Evolutionary conservation across 169 alveolate genomes (phyloP), one percentile per base, ranked within the genome.

Genomic region (Cystoisospora suis): DNA sequence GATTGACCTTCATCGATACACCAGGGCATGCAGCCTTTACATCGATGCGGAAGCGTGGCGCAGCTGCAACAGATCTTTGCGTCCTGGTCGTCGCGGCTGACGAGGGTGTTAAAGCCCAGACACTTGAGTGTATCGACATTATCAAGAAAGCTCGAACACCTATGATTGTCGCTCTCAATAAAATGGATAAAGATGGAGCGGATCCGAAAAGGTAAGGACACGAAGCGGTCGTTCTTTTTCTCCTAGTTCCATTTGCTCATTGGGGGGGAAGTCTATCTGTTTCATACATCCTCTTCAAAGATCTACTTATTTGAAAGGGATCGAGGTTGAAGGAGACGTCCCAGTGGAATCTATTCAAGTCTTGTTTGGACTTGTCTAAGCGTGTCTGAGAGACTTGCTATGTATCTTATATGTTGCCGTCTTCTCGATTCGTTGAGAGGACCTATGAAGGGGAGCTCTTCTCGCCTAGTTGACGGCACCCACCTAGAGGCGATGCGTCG

Each of bases 21-120:
- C 99, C 99, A 1, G 99, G 99, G 5, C 99, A 97, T 88, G 97
- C 96, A 58, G 98, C 98, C 23, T 97, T 97, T 79, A 87, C 96
- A 5, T 94, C 95, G 75, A 95, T 97, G 96, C 93, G 99, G 87
- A 89, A 88, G 40, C 93, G 99, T 89, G 99, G 99, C 59, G 97
- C 98, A 69, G 93, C 96, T 46, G 94, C 96, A 36, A 96, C 98
- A 34, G 99, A 97, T 93, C 89, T 96, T 32, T 94, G 96, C 34
- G 95, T 97, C 65, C 91, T 97, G 70, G 97, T 97, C 77, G 97
- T 97, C 27, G 96, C 97, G 47, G 97, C 97, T n/a, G 95, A 95
- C 86, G 98, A 97, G 92, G 97, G 98, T 81, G 92, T 97, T 7
- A 95, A 61, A 93, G 96, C 95, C 46, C 95, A 96, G 95, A 96